Base-by-base conservation (phyloP, 139 green algal species). In the Closterium sp. region DNA sequence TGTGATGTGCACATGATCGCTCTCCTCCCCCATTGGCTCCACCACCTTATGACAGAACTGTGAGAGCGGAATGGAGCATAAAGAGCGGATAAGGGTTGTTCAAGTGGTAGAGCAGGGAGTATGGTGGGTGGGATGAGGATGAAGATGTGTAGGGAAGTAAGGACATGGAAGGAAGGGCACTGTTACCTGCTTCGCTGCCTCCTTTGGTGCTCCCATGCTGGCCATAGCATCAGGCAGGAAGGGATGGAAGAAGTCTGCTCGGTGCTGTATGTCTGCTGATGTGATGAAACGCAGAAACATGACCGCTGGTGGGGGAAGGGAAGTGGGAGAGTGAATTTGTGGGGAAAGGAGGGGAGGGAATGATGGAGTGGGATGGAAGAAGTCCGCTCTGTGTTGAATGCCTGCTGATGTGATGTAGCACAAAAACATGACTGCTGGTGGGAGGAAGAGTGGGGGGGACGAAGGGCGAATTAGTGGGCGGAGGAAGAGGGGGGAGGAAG, bases 1-100 rank as follows among this genome's bases (percentile, higher is more conserved):
- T 29, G 98, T 97, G 62, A 98, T 97, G 86, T 99, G 97, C 29
- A 99, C 94, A 89, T 99, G 97, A 95, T 99, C 97, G 86, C 94
- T 97, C 95, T 99, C 97, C 93, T 98, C 97, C 0, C 97, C 97
- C 97, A 99, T 99, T 7, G 96, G 92, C 92, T 96, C 95, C 6
- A 94, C 92, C 11, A 24, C 93, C n/a, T 34, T 84, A 38, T 29
- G 86, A 50, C 90, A 94, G 38, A 94, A 94, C 92, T 94, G 90
- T 42, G n/a, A n/a, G n/a, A n/a, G n/a, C n/a, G n/a, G n/a, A 38
- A 38, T 2, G 3, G 32, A 3, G 32, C 32, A 38, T 38, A 38
- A 38, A 38, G 32, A 38, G 32, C 32, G 32, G 32, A 38, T 38
- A 3, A 38, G 32, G 3, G 32, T 38, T 38, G 32, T 7, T 38